phyloP scores from a whole-genome alignment of 768 basidiomycete species.

The Gyrodon lividus region DNA sequence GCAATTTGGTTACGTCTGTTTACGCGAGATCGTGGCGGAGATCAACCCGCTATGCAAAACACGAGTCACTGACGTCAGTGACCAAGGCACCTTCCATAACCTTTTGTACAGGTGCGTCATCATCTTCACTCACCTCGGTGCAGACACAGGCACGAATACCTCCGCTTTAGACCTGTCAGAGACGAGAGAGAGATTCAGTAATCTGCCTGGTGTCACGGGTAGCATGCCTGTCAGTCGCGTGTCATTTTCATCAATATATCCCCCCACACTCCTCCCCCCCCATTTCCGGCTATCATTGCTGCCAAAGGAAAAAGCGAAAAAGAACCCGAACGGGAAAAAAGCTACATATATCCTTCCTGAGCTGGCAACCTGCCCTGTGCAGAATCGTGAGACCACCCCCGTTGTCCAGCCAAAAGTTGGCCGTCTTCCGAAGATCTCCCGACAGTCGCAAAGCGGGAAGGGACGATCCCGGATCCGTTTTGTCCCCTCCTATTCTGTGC shows the following conservation, averaged over 20 bases:
- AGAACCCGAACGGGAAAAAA: no score
- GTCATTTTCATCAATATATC: conserved; percentile 26
- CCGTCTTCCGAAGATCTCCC: background rate
- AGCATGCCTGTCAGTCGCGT: conserved; percentile 14
- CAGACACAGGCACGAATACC: conserved; percentile 82
- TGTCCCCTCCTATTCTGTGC: background rate
- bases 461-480: background rate
- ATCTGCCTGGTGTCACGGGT: background rate
- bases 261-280: conserved; percentile 14
- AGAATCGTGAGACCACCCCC: conserved; percentile 1
- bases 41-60: conserved; percentile 54
- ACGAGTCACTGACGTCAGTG: conserved; percentile 29
- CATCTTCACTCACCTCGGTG: conserved; percentile 65
- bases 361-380: background rate
- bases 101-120: conserved; percentile 21
- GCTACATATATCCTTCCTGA: no score
- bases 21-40: conserved; percentile 54
- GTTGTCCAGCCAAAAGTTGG: conserved; percentile 8
- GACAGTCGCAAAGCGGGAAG: background rate
- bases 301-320: background rate
- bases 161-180: conserved; percentile 65
- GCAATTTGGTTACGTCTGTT: conserved; percentile 32
- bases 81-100: background rate
- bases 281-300: conserved; percentile 17
- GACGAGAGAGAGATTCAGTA: conserved; percentile 13